Percentiles rank a stretch among this genome's conserved stretches.
These are phyloP conservation scores for Penicillium paradoxum DNA, from an alignment of 495 filamentous ascomycete species.

Conservation along the genomic window DNA sequence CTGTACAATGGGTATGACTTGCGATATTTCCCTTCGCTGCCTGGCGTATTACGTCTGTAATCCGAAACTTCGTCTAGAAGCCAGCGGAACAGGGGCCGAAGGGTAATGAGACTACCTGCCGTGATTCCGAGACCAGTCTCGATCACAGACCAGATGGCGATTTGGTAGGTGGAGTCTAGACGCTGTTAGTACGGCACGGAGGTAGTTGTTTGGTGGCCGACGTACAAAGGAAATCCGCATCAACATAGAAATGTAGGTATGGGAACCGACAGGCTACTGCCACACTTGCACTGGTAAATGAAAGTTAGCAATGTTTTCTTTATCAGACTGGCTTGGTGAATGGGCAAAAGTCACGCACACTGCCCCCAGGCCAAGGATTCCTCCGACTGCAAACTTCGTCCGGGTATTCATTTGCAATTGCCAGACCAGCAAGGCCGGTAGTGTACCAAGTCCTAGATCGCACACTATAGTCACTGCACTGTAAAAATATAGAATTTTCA, in stretches of 20 bases:
- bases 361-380: conserved; percentile 26
- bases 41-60: background rate
- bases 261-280: conserved; percentile 30
- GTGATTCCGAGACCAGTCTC: conserved; percentile 34
- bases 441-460: conserved; percentile 29
- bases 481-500: conserved; percentile 27
- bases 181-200: background rate
- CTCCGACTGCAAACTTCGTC: conserved; percentile 23
- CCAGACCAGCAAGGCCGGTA: conserved; percentile 24
- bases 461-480: conserved; percentile 23
- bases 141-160: conserved; percentile 31
- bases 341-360: conserved; percentile 17
- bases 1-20: conserved; percentile 3
- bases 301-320: background rate
- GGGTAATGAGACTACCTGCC: conserved; percentile 33
- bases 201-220: background rate
- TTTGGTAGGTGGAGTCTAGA: conserved; percentile 22
- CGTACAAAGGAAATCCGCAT: conserved; percentile 29
- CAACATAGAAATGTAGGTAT: conserved; percentile 16
- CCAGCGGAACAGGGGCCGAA: conserved; percentile 33
- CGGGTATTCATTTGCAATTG: conserved; percentile 24
- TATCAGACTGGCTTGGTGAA: background rate
- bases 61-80: conserved; percentile 11
- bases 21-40: background rate
- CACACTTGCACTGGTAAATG: conserved; percentile 16